A percentile compares a stretch with the other conserved stretches of the same genome.
These are phyloP conservation scores for Porodaedalea pini DNA, from an alignment of 1,284 basidiomycete species.

Conservation along the genomic window DNA sequence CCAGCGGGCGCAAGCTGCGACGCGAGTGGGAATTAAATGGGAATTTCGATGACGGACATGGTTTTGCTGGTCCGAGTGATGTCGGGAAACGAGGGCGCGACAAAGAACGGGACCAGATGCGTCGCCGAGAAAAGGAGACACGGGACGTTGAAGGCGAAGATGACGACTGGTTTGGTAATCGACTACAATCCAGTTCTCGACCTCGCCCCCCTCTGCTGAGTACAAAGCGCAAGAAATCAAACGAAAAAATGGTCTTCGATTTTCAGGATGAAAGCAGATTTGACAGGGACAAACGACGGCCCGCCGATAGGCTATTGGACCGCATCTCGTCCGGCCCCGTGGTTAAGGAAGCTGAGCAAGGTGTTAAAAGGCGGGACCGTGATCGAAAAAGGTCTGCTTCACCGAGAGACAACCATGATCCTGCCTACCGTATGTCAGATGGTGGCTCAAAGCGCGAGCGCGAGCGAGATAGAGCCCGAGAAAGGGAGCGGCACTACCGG, in stretches of 20 bases:
- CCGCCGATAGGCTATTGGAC: background rate
- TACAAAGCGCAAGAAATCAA: constrained; percentile 16
- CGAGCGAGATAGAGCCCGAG: constrained; percentile 22
- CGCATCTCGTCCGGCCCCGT: constrained; percentile 1
- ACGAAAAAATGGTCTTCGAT: constrained; percentile 14
- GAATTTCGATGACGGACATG: constrained; percentile 40
- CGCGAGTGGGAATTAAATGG: constrained; percentile 36
- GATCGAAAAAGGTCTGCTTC: constrained; percentile 17
- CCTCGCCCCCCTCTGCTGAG: constrained; percentile 12
- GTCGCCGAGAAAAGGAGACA: constrained; percentile 45
- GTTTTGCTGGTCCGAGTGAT: constrained; percentile 46
- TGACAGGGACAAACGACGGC: background rate
- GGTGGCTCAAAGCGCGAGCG: constrained; percentile 17
- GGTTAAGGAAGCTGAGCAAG: background rate
- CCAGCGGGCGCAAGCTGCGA: constrained; percentile 28
- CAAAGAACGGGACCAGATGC: constrained; percentile 57
- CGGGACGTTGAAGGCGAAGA: constrained; percentile 45
- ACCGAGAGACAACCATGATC: background rate
- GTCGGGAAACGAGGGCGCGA: constrained; percentile 62
- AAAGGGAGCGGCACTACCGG: constrained; percentile 22
- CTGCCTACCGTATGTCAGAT: constrained; percentile 14
- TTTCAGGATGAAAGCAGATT: constrained; percentile 29
- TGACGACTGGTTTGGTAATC: constrained; percentile 60
- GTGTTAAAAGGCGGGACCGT: background rate
- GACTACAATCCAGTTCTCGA: constrained; percentile 9